Percentiles rank a stretch among this genome's conserved stretches.
Conservation (phyloP, 768 basidiomycete genomes). For the Tremella fuciformis region DNA sequence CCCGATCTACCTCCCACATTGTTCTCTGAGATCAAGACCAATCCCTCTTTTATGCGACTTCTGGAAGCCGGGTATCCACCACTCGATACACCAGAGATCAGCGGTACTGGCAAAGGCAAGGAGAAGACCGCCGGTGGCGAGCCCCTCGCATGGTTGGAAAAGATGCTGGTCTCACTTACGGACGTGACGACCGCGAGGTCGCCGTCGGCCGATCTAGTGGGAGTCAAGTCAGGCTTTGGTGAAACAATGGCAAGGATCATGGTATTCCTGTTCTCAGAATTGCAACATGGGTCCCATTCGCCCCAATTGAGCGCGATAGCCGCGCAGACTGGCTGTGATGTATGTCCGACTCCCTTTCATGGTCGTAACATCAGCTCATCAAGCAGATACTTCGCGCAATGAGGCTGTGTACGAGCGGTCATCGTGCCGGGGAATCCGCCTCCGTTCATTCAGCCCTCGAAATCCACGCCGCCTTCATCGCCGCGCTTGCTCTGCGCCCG, state of each 20-base stretch:
- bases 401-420: conserved; percentile 16
- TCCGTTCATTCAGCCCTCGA: conserved; percentile 53
- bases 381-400: conserved; percentile 19
- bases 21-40: conserved; percentile 80
- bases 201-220: no score
- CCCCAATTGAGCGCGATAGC: conserved; percentile 60
- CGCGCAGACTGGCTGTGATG: conserved; percentile 63
- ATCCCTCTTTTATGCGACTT: conserved; percentile 53
- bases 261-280: conserved; percentile 72
- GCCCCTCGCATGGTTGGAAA: conserved; percentile 64
- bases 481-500: conserved; percentile 57
- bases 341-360: conserved; percentile 54
- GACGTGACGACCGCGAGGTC: conserved; percentile 4
- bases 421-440: not conserved
- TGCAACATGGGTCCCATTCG: conserved; percentile 73
- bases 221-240: conserved; percentile 53
- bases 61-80: conserved; percentile 25
- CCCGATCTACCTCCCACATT: conserved; percentile 72
- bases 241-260: conserved; percentile 70
- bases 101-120: conserved; percentile 21
- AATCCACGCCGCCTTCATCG: conserved; percentile 58
- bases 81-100: not conserved
- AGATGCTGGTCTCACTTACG: conserved; percentile 59
- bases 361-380: conserved; percentile 4
- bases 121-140: not conserved